These are phyloP conservation scores for Glycyrrhiza uralensis DNA, from an alignment of 306 rosid genomes.

Conservation along the genomic window DNA sequence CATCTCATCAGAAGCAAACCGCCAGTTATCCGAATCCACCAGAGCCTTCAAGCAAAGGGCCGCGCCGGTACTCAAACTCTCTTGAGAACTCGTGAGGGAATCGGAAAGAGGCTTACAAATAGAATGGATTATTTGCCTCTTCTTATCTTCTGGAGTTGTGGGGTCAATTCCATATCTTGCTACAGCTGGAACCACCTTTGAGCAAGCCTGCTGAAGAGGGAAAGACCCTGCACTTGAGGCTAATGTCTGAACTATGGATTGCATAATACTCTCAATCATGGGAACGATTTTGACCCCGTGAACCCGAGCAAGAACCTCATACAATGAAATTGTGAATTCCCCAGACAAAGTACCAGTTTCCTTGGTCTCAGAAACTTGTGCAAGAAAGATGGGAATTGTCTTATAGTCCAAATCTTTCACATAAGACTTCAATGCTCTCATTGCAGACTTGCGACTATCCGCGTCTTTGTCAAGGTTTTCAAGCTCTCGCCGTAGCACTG, in stretches of 20 bases:
- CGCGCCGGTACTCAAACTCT: slow-evolving; percentile 74
- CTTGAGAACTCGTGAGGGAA: slow-evolving; percentile 70
- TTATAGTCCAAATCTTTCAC: slow-evolving; percentile 76
- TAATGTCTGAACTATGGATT: slow-evolving; percentile 69
- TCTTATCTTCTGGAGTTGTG: slow-evolving; percentile 69
- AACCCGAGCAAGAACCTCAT: slow-evolving; percentile 85
- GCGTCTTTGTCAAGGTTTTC: slow-evolving; percentile 77
- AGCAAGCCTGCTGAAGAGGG: slow-evolving; percentile 89
- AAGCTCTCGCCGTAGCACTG: slow-evolving; percentile 54
- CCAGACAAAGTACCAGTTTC: slow-evolving; percentile 68
- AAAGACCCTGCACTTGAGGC: slow-evolving; percentile 84
- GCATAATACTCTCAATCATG: slow-evolving; percentile 65
- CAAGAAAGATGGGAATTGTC: slow-evolving; percentile 79
- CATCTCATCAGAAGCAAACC: slow-evolving; percentile 81
- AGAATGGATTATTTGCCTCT: slow-evolving; percentile 55
- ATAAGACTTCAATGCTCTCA: slow-evolving; percentile 70
- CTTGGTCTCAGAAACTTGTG: slow-evolving; percentile 86
- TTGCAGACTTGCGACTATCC: slow-evolving; percentile 75
- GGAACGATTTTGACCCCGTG: slow-evolving; percentile 84
- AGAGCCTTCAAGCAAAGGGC: slow-evolving; percentile 87
- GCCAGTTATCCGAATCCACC: slow-evolving; percentile 90
- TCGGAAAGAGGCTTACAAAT: slow-evolving; percentile 75
- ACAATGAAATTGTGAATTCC: slow-evolving; percentile 75
- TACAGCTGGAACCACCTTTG: slow-evolving; percentile 81
- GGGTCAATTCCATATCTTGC: slow-evolving; percentile 93